Base-by-base conservation (phyloP, 257 asterid species). In the Ajuga chamaepitys region DNA sequence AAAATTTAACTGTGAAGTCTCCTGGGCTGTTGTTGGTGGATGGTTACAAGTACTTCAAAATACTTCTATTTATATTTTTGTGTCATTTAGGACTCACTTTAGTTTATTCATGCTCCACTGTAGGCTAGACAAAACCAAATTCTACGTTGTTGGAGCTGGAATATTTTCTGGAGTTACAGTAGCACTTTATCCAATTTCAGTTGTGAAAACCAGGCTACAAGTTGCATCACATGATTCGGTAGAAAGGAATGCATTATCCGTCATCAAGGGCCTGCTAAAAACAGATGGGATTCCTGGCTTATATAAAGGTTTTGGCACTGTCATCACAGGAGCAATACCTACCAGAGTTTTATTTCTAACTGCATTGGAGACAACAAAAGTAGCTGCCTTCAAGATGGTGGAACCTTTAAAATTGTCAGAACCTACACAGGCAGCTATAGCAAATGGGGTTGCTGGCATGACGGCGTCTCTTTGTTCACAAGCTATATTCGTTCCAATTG, bases 361-460 rank as follows among this genome's bases (percentile, higher is more conserved):
- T 42, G 90, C 95, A 47, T 78, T 88, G 55, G 98, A 91, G 78
- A 88, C 94, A 1, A 91, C 89, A 9, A 91, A 91, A 78, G 85
- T 83, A 44, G 82, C 95, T 79, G 80, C 91, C 17, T 79, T 84
- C 76, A 79, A 74, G 78, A 63, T 78, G 86, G 74, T 88, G 22
- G 89, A 86, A 71, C 91, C 96, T 20, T 80, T 86, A 74, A 81
- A 86, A 58, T 70, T 91, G 25, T 84, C 96, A 26, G 95, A 91
- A 76, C 91, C 96, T 61, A 71, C 90, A n/a, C 80, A 84, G 82
- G 96, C 96, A 50, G 95, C 98, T 52, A 55, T 91, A 72, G 95
- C 98, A 48, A 91, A 86, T 77, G 98, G 96, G 21, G 74, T 74
- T 70, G 98, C 95, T 74, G 95, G 98, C 77, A 91, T 91, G 98